phyloP scores from a whole-genome alignment of 768 basidiomycete species.

The Lentinula detonsa region DNA sequence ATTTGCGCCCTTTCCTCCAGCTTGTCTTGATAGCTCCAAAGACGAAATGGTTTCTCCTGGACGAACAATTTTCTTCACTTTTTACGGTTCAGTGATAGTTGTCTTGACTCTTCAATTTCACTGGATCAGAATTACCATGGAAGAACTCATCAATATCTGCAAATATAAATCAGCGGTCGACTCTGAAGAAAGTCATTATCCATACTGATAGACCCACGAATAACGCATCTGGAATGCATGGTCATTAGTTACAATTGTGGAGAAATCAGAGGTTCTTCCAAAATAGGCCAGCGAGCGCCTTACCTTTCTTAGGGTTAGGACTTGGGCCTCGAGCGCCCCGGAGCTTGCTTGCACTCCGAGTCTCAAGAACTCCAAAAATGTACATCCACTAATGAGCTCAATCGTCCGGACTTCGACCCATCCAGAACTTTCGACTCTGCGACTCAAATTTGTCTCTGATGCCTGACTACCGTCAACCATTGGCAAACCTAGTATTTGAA shows the following conservation, averaged over 20 bases:
- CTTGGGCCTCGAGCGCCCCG: not conserved
- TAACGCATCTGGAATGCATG: constrained; percentile 21
- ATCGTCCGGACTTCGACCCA: not conserved
- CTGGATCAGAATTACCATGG: constrained; percentile 28
- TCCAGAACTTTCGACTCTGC: not conserved
- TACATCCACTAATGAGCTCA: constrained; percentile 1
- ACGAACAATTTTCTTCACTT: constrained; percentile 46
- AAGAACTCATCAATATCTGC: constrained; percentile 56
- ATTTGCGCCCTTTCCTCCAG: constrained; percentile 62
- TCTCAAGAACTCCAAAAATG: not conserved
- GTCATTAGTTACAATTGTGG: not conserved
- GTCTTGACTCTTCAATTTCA: not conserved
- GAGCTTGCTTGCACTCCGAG: not conserved
- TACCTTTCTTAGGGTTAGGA: not conserved
- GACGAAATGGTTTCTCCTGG: constrained; percentile 61
- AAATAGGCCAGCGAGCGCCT: constrained; percentile 3
- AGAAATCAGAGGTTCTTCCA: not conserved
- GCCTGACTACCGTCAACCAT: constrained; percentile 14
- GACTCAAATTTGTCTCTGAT: not conserved
- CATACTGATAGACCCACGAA: constrained; percentile 48
- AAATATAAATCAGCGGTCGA: constrained; percentile 4
- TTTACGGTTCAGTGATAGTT: not conserved
- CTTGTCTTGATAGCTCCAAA: constrained; percentile 35
- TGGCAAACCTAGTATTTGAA: constrained; percentile 49
- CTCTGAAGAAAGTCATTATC: not conserved